Percentiles rank a stretch among this genome's conserved stretches.
Conservation (phyloP, 2,329 filamentous ascomycete species). For the Diaporthe vaccinii region DNA sequence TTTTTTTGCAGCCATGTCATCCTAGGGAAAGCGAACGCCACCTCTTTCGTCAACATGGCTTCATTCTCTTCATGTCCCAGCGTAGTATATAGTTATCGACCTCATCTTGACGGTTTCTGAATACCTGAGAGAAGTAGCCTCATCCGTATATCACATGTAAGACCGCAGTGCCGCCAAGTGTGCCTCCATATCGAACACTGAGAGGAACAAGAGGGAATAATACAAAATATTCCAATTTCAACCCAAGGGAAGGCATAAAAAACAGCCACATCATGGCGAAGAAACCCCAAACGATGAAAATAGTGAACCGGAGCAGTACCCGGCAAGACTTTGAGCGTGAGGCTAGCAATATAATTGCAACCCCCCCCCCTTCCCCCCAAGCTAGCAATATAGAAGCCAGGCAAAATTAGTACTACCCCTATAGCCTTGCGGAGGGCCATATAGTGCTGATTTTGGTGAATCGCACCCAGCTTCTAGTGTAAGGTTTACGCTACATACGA, state of each 20-base stretch:
- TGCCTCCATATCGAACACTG: background rate
- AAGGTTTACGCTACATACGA: no score
- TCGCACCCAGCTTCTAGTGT: no score
- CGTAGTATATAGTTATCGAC: background rate
- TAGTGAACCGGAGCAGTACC: background rate
- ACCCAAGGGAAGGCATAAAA: rapidly evolving
- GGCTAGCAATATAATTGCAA: no score
- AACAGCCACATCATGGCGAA: background rate
- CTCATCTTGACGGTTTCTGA: background rate
- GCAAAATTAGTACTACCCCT: no score
- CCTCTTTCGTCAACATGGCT: background rate
- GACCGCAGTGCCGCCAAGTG: background rate
- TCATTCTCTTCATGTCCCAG: background rate
- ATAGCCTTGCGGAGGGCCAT: no score
- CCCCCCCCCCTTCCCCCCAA: no score
- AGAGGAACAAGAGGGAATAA: no score
- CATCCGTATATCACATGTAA: background rate
- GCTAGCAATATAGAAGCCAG: no score
- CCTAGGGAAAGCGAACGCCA: background rate
- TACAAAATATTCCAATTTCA: no score
- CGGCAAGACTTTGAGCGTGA: background rate
- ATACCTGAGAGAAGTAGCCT: background rate
- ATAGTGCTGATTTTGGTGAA: no score
- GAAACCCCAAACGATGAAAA: background rate
- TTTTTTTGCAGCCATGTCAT: background rate